Conservation (phyloP, 139 green algal species). For the Chlamydomonas incerta region DNA sequence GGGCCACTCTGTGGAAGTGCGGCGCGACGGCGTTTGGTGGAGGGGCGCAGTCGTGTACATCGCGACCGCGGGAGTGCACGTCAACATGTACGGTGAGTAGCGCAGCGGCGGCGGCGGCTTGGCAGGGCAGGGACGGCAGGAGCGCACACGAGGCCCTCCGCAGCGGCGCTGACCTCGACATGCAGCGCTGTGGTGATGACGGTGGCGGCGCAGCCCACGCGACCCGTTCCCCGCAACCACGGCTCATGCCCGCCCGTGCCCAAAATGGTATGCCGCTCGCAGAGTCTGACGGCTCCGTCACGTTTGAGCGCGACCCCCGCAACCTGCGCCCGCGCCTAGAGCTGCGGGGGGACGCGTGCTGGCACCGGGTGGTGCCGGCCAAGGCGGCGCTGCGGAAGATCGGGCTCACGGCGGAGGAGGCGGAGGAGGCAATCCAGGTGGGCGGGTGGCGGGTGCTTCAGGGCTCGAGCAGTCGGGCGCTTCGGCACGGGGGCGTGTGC, state of each 20-base stretch:
- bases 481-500: background rate
- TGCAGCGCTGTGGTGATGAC: background rate
- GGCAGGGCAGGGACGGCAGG: background rate
- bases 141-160: background rate
- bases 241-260: background rate
- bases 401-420: background rate
- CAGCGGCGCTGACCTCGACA: background rate
- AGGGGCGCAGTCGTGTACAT: background rate
- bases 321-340: slow-evolving; percentile 4
- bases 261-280: background rate
- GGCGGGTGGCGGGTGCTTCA: background rate
- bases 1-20: background rate
- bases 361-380: background rate
- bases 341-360: background rate
- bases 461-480: background rate
- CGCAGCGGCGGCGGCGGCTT: too few species aligned
- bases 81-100: background rate
- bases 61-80: slow-evolving; percentile 1
- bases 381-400: background rate
- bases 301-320: background rate
- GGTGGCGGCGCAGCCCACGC: too few species aligned
- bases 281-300: background rate
- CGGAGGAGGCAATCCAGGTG: background rate
- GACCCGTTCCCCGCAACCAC: too few species aligned
- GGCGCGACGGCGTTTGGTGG: slow-evolving; percentile 23